Percentiles rank a stretch among this genome's conserved stretches.
Conservation (phyloP, 495 filamentous ascomycete species). For the Parathielavia appendiculata region DNA sequence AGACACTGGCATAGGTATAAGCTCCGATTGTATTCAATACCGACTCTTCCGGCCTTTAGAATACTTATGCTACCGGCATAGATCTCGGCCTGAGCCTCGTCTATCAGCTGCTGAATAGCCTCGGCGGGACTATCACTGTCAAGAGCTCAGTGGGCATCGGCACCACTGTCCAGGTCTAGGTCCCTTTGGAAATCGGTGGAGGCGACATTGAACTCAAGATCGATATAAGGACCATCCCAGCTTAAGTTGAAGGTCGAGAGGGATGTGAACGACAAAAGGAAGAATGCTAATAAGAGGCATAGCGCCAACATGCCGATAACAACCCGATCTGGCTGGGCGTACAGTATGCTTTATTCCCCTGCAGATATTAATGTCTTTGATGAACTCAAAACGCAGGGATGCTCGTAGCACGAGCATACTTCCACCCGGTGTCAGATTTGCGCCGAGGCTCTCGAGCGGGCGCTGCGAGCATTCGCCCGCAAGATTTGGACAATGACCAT, state of each 20-base stretch:
- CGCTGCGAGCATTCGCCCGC: slow-evolving; percentile 17
- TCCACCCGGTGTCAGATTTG: slow-evolving; percentile 14
- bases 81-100: slow-evolving; percentile 68
- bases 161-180: slow-evolving; percentile 43
- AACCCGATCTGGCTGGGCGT: slow-evolving; percentile 15
- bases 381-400: not conserved
- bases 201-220: slow-evolving; percentile 10
- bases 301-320: too few species aligned
- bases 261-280: too few species aligned
- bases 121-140: slow-evolving; percentile 57
- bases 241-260: too few species aligned
- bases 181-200: slow-evolving; percentile 43
- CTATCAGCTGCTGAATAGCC: slow-evolving; percentile 55
- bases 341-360: slow-evolving; percentile 30
- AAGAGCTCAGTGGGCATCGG: slow-evolving; percentile 24
- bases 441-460: slow-evolving; percentile 13
- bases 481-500: slow-evolving; percentile 19
- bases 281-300: not conserved
- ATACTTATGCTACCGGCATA: slow-evolving; percentile 58
- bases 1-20: slow-evolving; percentile 69
- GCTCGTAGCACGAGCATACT: too few species aligned
- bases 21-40: slow-evolving; percentile 60
- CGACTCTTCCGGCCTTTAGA: slow-evolving; percentile 67
- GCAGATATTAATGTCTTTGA: slow-evolving; percentile 18
- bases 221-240: slow-evolving; percentile 14